A percentile compares a stretch with the other conserved stretches of the same genome.
Evolutionary conservation across 2,329 filamentous ascomycete genomes (phyloP).

Genomic region (Macroventuria anomochaeta): DNA sequence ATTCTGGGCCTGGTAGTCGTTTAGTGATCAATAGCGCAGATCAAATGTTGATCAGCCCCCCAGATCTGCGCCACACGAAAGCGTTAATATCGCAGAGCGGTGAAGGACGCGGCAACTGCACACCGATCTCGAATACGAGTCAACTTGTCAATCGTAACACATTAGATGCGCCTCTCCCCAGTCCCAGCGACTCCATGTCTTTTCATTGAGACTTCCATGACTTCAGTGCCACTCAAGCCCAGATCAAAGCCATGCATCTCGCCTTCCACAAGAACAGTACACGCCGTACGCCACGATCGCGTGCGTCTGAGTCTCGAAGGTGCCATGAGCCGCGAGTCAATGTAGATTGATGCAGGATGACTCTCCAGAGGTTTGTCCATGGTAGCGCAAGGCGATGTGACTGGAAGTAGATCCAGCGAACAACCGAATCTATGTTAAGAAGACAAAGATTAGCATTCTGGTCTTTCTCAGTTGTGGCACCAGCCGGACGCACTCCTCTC

Average conservation of each 20-base stretch:
- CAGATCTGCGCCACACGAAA: too few relatives aligned
- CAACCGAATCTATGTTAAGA: too few relatives aligned
- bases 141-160: slow-evolving; percentile 6
- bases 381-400: background rate
- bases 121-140: slow-evolving; percentile 4
- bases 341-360: background rate
- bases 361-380: background rate
- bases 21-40: too few relatives aligned
- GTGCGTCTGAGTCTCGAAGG: background rate
- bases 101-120: background rate
- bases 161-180: background rate
- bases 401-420: background rate
- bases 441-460: too few relatives aligned
- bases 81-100: too few relatives aligned
- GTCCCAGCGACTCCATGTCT: background rate
- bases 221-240: background rate
- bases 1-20: too few relatives aligned
- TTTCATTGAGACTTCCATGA: background rate
- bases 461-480: too few relatives aligned
- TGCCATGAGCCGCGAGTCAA: background rate
- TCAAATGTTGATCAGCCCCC: too few relatives aligned
- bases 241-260: background rate
- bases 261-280: background rate
- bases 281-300: background rate
- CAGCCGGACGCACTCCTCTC: too few relatives aligned